Evolutionary conservation across 306 rosid genomes (phyloP).

Genomic region (Hippophae gyantsensis): DNA sequence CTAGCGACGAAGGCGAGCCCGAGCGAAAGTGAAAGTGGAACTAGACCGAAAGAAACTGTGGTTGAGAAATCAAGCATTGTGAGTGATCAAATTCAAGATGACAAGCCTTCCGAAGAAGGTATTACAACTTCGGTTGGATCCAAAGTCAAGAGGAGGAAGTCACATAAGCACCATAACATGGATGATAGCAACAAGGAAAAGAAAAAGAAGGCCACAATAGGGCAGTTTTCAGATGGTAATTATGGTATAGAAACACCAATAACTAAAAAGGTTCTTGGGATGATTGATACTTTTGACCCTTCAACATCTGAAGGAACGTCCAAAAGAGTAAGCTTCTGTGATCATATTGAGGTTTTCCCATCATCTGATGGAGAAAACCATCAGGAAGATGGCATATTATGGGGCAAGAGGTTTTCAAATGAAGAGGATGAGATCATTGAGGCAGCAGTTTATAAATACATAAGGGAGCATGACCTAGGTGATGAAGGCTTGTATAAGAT

Average conservation of each 20-base stretch:
- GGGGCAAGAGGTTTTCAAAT: constrained; percentile 51
- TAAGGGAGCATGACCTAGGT: constrained; percentile 44
- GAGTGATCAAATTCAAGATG: constrained; percentile 5
- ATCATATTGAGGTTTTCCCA: constrained; percentile 42
- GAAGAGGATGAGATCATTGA: constrained; percentile 58
- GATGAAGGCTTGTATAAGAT: constrained; percentile 50
- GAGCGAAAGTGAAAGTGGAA: too few species aligned
- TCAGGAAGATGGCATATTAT: constrained; percentile 15
- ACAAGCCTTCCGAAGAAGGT: neutral
- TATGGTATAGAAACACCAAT: constrained; percentile 8
- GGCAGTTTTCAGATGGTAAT: constrained; percentile 8
- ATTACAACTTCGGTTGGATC: neutral
- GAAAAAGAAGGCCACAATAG: constrained; percentile 14
- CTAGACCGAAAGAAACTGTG: constrained; percentile 9
- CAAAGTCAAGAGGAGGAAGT: constrained; percentile 12
- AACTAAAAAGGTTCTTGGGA: constrained; percentile 5
- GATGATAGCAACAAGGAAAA: neutral
- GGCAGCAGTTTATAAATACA: constrained; percentile 41
- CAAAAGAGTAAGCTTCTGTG: constrained; percentile 51
- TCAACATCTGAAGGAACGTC: constrained; percentile 15
- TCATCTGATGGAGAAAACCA: constrained; percentile 10
- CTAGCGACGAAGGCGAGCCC: too few species aligned
- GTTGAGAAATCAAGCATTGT: constrained; percentile 3
- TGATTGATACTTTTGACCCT: constrained; percentile 2
- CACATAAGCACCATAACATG: neutral